Base-by-base conservation (phyloP, 2,329 filamentous ascomycete species). In the Nannizzia gypsea region DNA sequence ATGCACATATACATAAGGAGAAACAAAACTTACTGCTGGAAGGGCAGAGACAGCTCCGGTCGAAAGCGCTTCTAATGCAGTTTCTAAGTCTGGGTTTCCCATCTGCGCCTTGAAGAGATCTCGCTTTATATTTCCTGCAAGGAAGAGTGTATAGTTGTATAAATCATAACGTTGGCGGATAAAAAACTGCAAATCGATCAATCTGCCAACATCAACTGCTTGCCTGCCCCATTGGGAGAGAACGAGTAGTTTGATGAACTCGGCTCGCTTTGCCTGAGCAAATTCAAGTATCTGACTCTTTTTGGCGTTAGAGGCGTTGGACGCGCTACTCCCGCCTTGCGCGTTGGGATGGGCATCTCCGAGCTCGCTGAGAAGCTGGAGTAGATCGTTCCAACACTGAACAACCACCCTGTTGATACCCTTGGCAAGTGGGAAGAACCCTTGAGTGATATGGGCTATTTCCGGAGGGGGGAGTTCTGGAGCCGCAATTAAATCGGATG, bases 181-280 rank as follows among this genome's bases (percentile, higher is more conserved):
- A 77, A 92, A 90, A 26, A 81, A 80, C 69, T 88, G 88, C 64
- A 99, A 76, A 68, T 97, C 91, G 65, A 97, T 95, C 62, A 97
- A 80, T 72, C 87, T 90, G 75, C 87, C 88, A 66, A 97, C 88
- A 66, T 88, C 84, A 42, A 84, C 80, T 36, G 87, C 84, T 71
- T 88, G 86, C 68, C 88, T 82, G 70, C 88, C 89, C 93, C 93
- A 99, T 73, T 93, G 87, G 1, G 88, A 85, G 54, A 99, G 85
- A 22, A 99, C 90, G 20, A 96, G 79, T 6, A 91, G 83, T 75
- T 99, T 97, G 71, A 95, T 89, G 79, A 95, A 97, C 75, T 89
- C 90, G 31, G 86, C 84, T 68, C 96, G 86, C 68, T 87, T 83
- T 22, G 84, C 82, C 70, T 92, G 86, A 6, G 88, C 84, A 74